Conservation (phyloP, 2,329 filamentous ascomycete genomes). For the Aspergillus carbonarius region DNA sequence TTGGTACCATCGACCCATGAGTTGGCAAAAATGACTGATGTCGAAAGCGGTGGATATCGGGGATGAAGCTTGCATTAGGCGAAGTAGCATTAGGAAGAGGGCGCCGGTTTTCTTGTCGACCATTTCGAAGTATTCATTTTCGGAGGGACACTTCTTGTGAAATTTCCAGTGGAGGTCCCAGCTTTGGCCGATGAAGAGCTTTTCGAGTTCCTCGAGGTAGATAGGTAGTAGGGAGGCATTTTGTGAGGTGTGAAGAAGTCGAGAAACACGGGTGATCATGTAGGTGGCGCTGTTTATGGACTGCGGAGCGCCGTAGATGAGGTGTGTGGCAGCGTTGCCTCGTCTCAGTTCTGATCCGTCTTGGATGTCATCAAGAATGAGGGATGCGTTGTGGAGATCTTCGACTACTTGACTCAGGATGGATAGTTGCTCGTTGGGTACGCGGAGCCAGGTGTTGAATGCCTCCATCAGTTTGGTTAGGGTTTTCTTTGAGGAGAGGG, state of each 20-base stretch:
- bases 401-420: background rate
- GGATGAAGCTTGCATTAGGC: background rate
- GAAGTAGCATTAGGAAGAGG: background rate
- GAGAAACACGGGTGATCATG: background rate
- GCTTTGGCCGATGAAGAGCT: conserved; percentile 4
- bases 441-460: background rate
- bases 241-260: background rate
- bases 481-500: background rate
- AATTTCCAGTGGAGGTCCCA: conserved; percentile 6
- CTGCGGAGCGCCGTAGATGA: conserved; percentile 2
- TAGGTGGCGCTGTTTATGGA: conserved; percentile 10
- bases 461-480: background rate
- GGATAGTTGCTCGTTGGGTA: background rate
- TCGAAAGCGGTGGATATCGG: background rate
- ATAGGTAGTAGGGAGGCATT: background rate
- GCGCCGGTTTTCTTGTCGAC: conserved; percentile 10
- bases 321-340: background rate
- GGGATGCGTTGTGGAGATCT: background rate
- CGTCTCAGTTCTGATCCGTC: conserved; percentile 7
- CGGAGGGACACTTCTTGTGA: background rate
- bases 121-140: conserved; percentile 6
- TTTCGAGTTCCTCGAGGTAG: background rate
- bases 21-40: background rate
- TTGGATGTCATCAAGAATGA: conserved; percentile 12
- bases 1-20: conserved; percentile 5